A percentile compares a stretch with the other conserved stretches of the same genome.
Conservation (phyloP, 495 filamentous ascomycete genomes). For the Wilcoxina mikolae region DNA sequence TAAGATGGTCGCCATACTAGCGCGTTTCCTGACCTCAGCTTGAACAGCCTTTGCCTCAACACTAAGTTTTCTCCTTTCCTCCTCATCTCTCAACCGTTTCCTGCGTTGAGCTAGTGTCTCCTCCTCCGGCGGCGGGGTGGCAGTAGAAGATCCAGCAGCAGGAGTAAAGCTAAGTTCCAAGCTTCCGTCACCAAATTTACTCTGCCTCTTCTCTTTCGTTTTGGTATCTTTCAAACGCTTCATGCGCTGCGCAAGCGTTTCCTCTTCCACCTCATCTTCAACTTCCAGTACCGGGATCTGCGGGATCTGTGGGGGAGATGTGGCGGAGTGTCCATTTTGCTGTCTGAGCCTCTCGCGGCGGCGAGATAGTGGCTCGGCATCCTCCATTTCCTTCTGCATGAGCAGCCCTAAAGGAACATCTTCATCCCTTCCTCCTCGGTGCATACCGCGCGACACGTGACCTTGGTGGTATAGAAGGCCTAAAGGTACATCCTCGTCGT, state of each 20-base stretch:
- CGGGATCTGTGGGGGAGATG: slow-evolving; percentile 11
- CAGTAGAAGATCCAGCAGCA: slow-evolving; percentile 12
- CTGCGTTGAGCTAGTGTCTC: slow-evolving; percentile 84
- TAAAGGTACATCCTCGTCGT: slow-evolving; percentile 71
- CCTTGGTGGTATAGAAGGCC: slow-evolving; percentile 57
- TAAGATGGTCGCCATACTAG: slow-evolving; percentile 50
- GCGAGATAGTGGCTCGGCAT: slow-evolving; percentile 73
- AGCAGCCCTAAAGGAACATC: slow-evolving; percentile 69
- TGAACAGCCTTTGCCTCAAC: slow-evolving; percentile 28
- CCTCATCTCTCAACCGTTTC: slow-evolving; percentile 61
- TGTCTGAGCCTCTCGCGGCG: slow-evolving; percentile 65
- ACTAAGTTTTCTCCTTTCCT: slow-evolving; percentile 37
- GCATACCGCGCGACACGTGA: slow-evolving; percentile 25
- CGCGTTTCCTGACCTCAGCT: slow-evolving; percentile 32
- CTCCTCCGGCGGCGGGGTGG: slow-evolving; percentile 43
- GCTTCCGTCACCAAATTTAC: background rate
- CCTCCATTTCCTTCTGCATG: slow-evolving; percentile 71
- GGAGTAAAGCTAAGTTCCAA: background rate
- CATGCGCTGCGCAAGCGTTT: slow-evolving; percentile 64
- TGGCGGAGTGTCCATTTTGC: slow-evolving; percentile 13
- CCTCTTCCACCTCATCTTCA: slow-evolving; percentile 47
- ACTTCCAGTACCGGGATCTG: slow-evolving; percentile 27
- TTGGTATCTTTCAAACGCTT: slow-evolving; percentile 54
- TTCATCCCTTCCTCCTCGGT: slow-evolving; percentile 38
- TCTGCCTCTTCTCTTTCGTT: slow-evolving; percentile 29